Conservation (phyloP, 225 moss, liverwort and hornwort genomes). For the Sphagnum contortum region DNA sequence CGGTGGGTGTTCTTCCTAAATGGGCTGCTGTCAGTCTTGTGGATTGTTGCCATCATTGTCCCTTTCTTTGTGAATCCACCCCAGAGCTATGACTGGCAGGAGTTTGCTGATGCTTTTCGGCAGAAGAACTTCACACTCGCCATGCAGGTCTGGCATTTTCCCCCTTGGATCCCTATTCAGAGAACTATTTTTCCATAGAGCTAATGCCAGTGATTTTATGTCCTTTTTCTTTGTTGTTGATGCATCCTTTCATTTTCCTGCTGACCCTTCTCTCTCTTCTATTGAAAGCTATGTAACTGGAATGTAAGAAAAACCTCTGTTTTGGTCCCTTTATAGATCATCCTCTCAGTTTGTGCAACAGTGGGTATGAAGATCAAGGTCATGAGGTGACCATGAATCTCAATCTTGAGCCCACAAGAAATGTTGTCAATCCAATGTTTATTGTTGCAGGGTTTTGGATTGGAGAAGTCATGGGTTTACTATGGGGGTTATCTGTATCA, state of each 20-base stretch:
- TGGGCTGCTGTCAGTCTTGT: slow-evolving; percentile 35
- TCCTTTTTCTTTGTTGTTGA: too few relatives aligned
- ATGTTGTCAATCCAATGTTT: neutral
- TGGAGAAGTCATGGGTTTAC: slow-evolving; percentile 72
- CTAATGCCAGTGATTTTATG: too few relatives aligned
- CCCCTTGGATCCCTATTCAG: too few relatives aligned
- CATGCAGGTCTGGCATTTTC: slow-evolving; percentile 17
- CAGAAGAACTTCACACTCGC: slow-evolving; percentile 24
- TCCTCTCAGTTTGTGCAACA: too few relatives aligned
- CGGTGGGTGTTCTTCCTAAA: slow-evolving; percentile 85
- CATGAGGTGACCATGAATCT: too few relatives aligned
- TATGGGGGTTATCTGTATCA: slow-evolving; percentile 76
- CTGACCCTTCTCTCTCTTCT: neutral
- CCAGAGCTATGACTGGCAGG: slow-evolving; percentile 32
- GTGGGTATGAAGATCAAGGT: too few relatives aligned
- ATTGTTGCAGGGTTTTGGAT: slow-evolving; percentile 38
- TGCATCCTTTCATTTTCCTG: too few relatives aligned
- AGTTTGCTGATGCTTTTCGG: slow-evolving; percentile 25
- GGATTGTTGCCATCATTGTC: slow-evolving; percentile 50
- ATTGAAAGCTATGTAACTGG: neutral
- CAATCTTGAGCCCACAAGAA: too few relatives aligned
- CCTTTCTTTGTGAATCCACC: slow-evolving; percentile 74
- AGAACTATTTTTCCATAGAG: too few relatives aligned
- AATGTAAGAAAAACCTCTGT: neutral
- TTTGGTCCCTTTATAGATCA: too few relatives aligned